Base-by-base conservation (phyloP, 441 rosid genomes). In the Breynia disticha region DNA sequence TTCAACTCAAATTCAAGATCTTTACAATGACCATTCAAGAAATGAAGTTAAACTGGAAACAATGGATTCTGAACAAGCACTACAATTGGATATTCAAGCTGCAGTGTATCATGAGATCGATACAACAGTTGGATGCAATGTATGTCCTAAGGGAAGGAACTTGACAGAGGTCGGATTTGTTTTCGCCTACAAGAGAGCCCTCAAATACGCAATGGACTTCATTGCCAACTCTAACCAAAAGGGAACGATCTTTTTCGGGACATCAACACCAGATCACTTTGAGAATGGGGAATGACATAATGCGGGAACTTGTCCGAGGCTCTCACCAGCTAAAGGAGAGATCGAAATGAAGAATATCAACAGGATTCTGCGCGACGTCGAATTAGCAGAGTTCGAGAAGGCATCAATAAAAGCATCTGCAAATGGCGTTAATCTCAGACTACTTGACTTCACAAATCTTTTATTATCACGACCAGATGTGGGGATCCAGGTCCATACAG, bases 401-500 rank as follows among this genome's bases (percentile, higher is more conserved):
- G 88, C 79, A 52, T 63, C 77, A 0, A 63, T 43, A 19, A 71
- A 71, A 67, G 80, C 77, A 9, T 67, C 68, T 20, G 50, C 70
- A 37, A 74, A 68, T 0, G 75, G 74, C 32, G 80, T 79, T 11
- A 67, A 65, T 37, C 79, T 93, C 13, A 81, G 69, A 69, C 88
- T 93, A 12, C 76, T 93, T 2, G 98, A 88, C 65, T 88, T 86
- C 75, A 78, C 84, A 0, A 77, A 72, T 18, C 80, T 91, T 52
- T 62, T 80, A 32, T 56, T 86, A 59, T 52, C 72, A 21, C 81
- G 98, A 57, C 90, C 95, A 0, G 98, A 91, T 3, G n/a, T n/a
- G 98, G 98, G 12, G 97, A 91, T 67, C 97, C 98, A 0, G 98
- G 88, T 55, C 81, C 98, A 0, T 91, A 86, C 65, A 64, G 97